phyloP scores from a whole-genome alignment of 2,329 filamentous ascomycete genomes.

The Aspergillus brasiliensis region DNA sequence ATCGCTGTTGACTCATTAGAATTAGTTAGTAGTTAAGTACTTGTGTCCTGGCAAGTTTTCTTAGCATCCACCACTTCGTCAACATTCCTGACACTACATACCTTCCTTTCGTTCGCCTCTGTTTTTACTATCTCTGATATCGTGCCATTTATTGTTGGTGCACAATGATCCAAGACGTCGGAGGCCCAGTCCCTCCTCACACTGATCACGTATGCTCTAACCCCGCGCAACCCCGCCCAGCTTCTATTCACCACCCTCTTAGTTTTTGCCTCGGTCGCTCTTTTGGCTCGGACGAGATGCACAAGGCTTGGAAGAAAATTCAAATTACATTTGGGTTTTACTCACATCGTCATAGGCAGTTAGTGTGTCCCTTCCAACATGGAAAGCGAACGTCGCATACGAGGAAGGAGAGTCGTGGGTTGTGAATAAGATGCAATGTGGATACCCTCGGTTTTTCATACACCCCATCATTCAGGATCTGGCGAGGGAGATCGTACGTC shows the following conservation, averaged over 20 bases:
- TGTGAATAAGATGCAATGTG: conserved; percentile 79
- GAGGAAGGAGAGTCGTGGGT: conserved; percentile 92
- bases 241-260: background rate
- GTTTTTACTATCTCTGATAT: background rate
- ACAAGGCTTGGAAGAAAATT: background rate
- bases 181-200: conserved; percentile 74
- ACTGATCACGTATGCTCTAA: conserved; percentile 69
- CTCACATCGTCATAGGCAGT: conserved; percentile 67
- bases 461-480: conserved; percentile 80
- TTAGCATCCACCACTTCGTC: background rate
- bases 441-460: conserved; percentile 94
- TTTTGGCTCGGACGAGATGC: background rate
- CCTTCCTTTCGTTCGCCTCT: background rate
- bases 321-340: conserved; percentile 4
- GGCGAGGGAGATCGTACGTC: conserved; percentile 65
- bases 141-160: conserved; percentile 3
- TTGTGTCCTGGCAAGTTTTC: background rate
- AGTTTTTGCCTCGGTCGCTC: background rate
- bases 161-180: conserved; percentile 51
- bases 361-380: conserved; percentile 93
- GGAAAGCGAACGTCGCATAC: conserved; percentile 87
- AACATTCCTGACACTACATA: background rate
- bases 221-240: conserved; percentile 26
- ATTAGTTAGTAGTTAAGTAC: background rate
- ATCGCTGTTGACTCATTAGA: conserved; percentile 16